Evolutionary conservation across 257 asterid genomes (phyloP), one percentile per base, ranked within the genome.

Genomic region (Catharanthus roseus): DNA sequence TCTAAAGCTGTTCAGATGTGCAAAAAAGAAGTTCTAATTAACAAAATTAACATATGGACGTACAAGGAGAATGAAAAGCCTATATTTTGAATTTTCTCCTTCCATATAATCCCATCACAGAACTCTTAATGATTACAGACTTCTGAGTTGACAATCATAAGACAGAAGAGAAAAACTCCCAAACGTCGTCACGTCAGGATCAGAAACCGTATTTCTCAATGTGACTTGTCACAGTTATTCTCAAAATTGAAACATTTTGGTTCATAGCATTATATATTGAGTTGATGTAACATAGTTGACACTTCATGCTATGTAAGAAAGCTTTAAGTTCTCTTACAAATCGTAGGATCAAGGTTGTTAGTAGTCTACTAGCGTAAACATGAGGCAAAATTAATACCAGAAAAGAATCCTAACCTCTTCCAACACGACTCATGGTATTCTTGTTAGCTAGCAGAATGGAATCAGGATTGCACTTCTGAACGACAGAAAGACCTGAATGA

Each of bases 391-490:
- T 4, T 68, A 18, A 41, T 19, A 36, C 4, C 3, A 3, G 24
- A 60, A 24, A 33, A 18, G 23, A 47, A 34, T 62, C 39, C 81
- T 51, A 70, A 89, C 99, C 96, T 91, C 88, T 86, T 55, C 81
- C 71, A 69, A 95, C 87, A 66, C 95, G 88, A 41, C 65, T 74
- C 80, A 83, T 79, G 10, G 99, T 89, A 67, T 84, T 88, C 69
- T 87, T 89, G 78, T 91, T 97, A 79, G 91, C 96, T 84, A 95
- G 71, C 67, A 91, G 92, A 75, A 72, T 73, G 71, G 99, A 96
- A 76, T 85, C 89, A 23, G 97, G 90, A 73, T 88, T 88, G 85
- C 80, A 80, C 86, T 86, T 88, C 88, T 89, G 99, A 75, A 95
- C 93, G 71, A 88, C 74, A 2, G 97, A 85, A 75, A 95, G 97